Conservation (phyloP, 2,329 filamentous ascomycete species). For the Cercospora berteroae region DNA sequence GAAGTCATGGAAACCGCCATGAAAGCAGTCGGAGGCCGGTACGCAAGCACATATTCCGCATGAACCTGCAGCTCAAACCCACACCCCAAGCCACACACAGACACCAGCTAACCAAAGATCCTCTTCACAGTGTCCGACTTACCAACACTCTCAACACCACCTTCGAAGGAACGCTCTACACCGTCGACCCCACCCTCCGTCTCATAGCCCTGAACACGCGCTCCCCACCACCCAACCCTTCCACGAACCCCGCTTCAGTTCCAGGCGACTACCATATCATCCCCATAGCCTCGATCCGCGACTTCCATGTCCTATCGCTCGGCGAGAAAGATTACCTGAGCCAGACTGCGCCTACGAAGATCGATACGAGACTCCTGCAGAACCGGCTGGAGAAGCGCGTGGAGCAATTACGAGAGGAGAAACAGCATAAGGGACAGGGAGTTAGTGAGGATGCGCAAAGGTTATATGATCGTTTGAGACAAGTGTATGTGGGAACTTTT, state of each 20-base stretch:
- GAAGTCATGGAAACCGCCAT: slow-evolving; percentile 53
- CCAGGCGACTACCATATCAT: slow-evolving; percentile 60
- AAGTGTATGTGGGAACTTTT: slow-evolving; percentile 46
- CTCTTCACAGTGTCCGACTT: slow-evolving; percentile 37
- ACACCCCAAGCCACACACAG: not conserved
- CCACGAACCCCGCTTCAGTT: slow-evolving; percentile 34
- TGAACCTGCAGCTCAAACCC: not conserved
- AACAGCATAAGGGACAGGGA: slow-evolving; percentile 59
- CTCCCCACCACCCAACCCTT: slow-evolving; percentile 42
- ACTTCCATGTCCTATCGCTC: slow-evolving; percentile 54
- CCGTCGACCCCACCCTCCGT: slow-evolving; percentile 60
- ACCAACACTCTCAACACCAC: slow-evolving; percentile 54
- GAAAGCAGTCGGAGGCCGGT: slow-evolving; percentile 63
- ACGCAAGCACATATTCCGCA: slow-evolving; percentile 34
- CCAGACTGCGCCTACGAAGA: slow-evolving; percentile 47
- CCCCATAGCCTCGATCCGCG: slow-evolving; percentile 58
- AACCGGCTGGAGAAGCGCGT: slow-evolving; percentile 57
- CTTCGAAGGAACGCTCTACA: slow-evolving; percentile 62
- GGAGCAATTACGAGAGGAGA: slow-evolving; percentile 56
- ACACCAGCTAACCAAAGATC: not conserved
- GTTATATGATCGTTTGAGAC: slow-evolving; percentile 60
- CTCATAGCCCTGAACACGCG: slow-evolving; percentile 59
- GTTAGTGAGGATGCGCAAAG: slow-evolving; percentile 62
- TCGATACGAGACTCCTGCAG: slow-evolving; percentile 56
- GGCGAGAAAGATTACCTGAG: slow-evolving; percentile 42